Evolutionary conservation across 495 filamentous ascomycete genomes (phyloP), one percentile per base, ranked within the genome.

Genomic region (Lepidopterella palustris): DNA sequence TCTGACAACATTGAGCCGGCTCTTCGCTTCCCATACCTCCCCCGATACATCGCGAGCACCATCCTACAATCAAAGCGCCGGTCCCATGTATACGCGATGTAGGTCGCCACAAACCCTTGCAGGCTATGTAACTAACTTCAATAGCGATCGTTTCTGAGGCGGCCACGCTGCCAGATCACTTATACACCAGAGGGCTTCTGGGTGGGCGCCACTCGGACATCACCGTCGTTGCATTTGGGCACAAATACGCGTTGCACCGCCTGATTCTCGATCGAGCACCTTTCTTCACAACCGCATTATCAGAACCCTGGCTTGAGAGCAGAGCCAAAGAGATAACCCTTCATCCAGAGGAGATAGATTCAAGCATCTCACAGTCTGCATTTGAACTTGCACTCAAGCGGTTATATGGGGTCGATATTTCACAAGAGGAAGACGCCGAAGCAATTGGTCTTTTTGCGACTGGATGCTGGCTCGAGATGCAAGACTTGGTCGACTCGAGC

Each of bases 371-470:
- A 2, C 77, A 79, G 61, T 61, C 67, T 26, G 75, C 80, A 1
- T 84, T 84, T 61, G 82, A 84, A 61, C 71, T 84, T 31, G 80
- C 82, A 1, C 64, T 84, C 11, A 84, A 80, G 54, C 70, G 80
- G 23, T 64, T 84, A 5, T 84, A 84, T 65, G 81, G 81, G 3
- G 76, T 71, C 60, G 72, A 75, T 58, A 72, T 74, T 42, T 57
- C 67, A 35, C 59, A 58, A 15, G 79, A 84, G 61, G 80, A 82
- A 62, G 79, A 82, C 50, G 69, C 65, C 23, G 76, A 84, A 55
- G 81, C 81, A 11, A 68, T 84, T 55, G 76, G 79, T 8, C 70
- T 84, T n/a, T 79, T 84, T 59, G 82, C 81, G 20, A 79, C 79
- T 5, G 81, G 76, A 8, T 82, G 80, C 59, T 84, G 80, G 78